Evolutionary conservation across 345 rosid species (phyloP), one percentile per base, ranked within the genome.

Genomic region (Salix dunnii): DNA sequence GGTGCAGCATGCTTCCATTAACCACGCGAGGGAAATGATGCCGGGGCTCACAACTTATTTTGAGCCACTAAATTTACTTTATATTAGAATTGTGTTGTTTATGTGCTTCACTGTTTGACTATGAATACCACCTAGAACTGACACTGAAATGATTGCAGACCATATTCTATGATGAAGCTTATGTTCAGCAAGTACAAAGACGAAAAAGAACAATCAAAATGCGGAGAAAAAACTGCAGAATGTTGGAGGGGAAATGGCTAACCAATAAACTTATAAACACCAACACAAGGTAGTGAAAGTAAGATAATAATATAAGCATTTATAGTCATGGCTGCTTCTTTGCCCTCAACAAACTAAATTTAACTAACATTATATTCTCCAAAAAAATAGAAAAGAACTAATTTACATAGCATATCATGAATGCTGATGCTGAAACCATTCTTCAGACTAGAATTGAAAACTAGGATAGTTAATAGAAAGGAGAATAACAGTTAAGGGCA

Each of bases 401-500:
- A 46, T 3, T 46, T 46, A 12, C 27, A 40, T 48, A 74, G 65
- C 31, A 49, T 21, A 23, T 36, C 66, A 28, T 75, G 33, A 51
- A 35, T 51, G 31, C 20, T 18, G 21, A 74, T 48, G 38, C 20
- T 40, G 20, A 69, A 36, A 73, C 70, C n/a, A 38, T 71, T 63
- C 20, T 51, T 42, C 14, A 18, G 55, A 60, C 53, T 42, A 60
- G 21, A 62, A 31, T 25, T 30, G 13, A 43, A 65, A 48, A 28
- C 71, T 48, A 36, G 20, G 72, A 68, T 21, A 72, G 49, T 35
- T 21, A 13, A 28, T 16, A 74, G n/a, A 66, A 65, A 27, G 63
- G 60, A 60, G 38, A 43, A 55, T 69, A 46, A 35, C 21, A 68
- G 62, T 63, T 70, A 61, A 69, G 72, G 43, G 43, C 27, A 68